Evolutionary conservation across 2,329 filamentous ascomycete species (phyloP), one percentile per base, ranked within the genome.

Genomic region (Chrysosporium keratinophilum): DNA sequence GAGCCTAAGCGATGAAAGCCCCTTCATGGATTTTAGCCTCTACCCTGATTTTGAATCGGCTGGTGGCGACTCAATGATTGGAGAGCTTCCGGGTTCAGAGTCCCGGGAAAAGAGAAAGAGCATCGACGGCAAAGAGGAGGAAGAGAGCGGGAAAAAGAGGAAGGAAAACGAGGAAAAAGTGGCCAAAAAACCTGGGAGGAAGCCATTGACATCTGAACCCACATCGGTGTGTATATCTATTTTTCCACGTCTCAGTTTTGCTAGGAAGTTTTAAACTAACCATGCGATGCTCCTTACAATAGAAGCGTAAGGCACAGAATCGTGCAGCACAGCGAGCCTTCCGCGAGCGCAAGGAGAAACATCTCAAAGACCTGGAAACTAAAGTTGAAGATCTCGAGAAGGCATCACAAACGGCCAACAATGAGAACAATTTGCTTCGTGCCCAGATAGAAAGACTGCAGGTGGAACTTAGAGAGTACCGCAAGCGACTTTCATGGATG

Each of bases 141-240:
- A 86, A 5, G 85, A 78, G n/a, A 74, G 74, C 28, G 78, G 77
- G 43, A 81, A 81, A 60, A 81, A 82, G 55, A 93, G 88, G 59
- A 81, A 87, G 56, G 89, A 95, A 70, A 82, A 84, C 55, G 83
- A 88, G 54, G 88, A 90, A 43, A 95, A 93, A 72, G 78, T 84
- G 42, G 82, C 88, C 20, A 97, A 97, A 81, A 98, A 97, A 74
- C 91, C 93, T 3, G 93, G 93, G 49, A 82, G 93, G 59, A 98
- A 98, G 76, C 93, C 91, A 17, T 77, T 97, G 64, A 97, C 88
- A 46, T 94, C 88, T 19, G 93, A 97, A 70, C 93, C 93, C 20
- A 97, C 87, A 62, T 93, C 90, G 61, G 91, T 97, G 83, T 76
- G 90, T 81, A 56, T 15, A 45, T 15, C 50, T 56, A 52, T 54